Base-by-base conservation (phyloP, 2,329 filamentous ascomycete genomes). In the Alternaria arbusti region DNA sequence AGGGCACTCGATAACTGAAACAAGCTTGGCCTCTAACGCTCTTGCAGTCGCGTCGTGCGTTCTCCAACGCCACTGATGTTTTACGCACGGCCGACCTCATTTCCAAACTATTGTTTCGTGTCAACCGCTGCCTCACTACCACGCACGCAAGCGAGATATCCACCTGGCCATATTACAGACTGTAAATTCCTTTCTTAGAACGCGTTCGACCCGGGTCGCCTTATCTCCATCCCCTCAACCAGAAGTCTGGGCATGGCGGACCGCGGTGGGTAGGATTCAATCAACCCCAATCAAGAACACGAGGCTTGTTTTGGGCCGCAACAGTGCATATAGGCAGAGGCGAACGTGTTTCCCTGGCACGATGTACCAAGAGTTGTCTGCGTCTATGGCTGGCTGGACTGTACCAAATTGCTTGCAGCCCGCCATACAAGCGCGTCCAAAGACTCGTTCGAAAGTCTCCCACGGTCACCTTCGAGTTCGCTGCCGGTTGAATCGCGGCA, bases 101-200 rank as follows among this genome's bases (percentile, higher is more conserved):
- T 52, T 54, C 63, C 25, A 64, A 55, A 65, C 69, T 69, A 70
- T 72, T 56, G 73, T 75, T 76, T 76, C 70, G 72, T 47, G 59
- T 70, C 28, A 28, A 30, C 45, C 44, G 28, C 44, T 50, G 43
- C 51, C 23, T 56, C 40, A 54, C 17, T 36, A 52, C 22, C 22
- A 23, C 43, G 44, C 57, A 55, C 23, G 45, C 49, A 20, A 54
- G 54, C 28, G 32, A 58, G 26, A 17, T 30, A 40, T 43, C 56
- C 25, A 49, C 9, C 20, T 46, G 32, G 12, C 17, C 47, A 51
- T 46, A 45, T 47, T 23, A 28, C 57, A 52, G 23, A 36, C 32
- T 52, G 40, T 54, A 43, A 32, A 54, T 15, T 45, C 25, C 20
- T 22, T 47, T 59, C 52, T 59, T 52, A 57, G 51, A 58, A 54